Percentiles rank a stretch among this genome's conserved stretches.
phyloP scores from a whole-genome alignment of 177 flowering plant species.

The Vitis hybrid region DNA sequence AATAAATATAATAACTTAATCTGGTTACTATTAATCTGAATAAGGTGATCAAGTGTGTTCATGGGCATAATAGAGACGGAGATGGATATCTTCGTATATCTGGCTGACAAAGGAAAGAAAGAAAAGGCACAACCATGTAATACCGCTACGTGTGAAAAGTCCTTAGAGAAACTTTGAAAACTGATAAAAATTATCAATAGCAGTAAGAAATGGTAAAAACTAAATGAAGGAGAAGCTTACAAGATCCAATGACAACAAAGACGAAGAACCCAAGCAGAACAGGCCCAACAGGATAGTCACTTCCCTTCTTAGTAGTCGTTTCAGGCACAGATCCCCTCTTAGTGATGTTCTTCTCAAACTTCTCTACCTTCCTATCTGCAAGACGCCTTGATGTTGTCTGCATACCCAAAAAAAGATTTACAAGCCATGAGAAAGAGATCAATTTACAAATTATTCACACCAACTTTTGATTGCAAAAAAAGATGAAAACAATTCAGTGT shows the following conservation, averaged over 20 bases:
- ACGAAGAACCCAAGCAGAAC: constrained; percentile 67
- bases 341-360: constrained; percentile 64
- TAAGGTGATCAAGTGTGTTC: no score
- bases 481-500: no score
- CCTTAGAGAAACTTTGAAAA: neutral
- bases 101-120: no score
- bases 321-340: constrained; percentile 75
- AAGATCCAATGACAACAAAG: constrained; percentile 77
- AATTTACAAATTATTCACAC: no score
- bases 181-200: neutral
- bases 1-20: no score
- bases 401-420: constrained; percentile 1
- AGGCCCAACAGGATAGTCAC: constrained; percentile 71
- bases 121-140: neutral
- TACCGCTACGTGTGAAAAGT: no score
- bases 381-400: constrained; percentile 75
- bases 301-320: constrained; percentile 61
- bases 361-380: constrained; percentile 67
- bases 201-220: neutral
- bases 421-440: no score
- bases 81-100: no score
- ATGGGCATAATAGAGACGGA: no score
- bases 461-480: no score
- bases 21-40: no score
- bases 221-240: constrained; percentile 32